Evolutionary conservation across 331 rosid species (phyloP), one percentile per base, ranked within the genome.

Genomic region (Cydonia oblonga): DNA sequence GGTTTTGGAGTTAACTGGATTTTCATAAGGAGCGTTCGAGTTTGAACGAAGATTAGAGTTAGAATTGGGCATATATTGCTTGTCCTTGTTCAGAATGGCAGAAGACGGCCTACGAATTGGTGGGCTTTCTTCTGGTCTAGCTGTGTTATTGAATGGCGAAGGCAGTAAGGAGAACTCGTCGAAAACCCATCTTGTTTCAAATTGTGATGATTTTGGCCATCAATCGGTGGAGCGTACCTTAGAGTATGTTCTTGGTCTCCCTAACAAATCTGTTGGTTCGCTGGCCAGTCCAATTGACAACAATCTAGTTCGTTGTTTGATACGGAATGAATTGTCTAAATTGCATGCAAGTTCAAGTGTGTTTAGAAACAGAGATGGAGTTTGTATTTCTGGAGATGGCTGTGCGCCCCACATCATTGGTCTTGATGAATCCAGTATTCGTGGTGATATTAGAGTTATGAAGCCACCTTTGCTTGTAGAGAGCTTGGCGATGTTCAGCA

Each of bases 41-140:
- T 62, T 81, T 71, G 76, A 64, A 60, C 29, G 57, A 49, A 59
- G 66, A 28, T 20, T 62, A 74, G 84, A 56, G 46, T 71, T 71
- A 57, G 64, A 26, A 83, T 78, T 80, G 83, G 87, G 71, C 63
- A 74, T 59, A 28, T 69, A 82, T 77, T 10, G 46, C 46, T 40
- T 3, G 46, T 11, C 14, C 46, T 40, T 40, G 46, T 40, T 78
- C 68, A 72, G 54, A 76, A 91, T 93, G 97, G 91, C 85, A 42
- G 98, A 88, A 73, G 96, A 86, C 71, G 71, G 85, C 85, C 91
- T 60, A 29, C 87, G 92, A n/a, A 65, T 86, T 76, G 87, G 90
- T 81, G 96, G 97, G 83, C 88, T 84, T 83, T 89, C 93, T 81
- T 90, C 98, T 82, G 98, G 98, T 60, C 79, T 93, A 86, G 96